Base-by-base conservation (phyloP, 257 asterid species). In the Penstemon davidsonii region DNA sequence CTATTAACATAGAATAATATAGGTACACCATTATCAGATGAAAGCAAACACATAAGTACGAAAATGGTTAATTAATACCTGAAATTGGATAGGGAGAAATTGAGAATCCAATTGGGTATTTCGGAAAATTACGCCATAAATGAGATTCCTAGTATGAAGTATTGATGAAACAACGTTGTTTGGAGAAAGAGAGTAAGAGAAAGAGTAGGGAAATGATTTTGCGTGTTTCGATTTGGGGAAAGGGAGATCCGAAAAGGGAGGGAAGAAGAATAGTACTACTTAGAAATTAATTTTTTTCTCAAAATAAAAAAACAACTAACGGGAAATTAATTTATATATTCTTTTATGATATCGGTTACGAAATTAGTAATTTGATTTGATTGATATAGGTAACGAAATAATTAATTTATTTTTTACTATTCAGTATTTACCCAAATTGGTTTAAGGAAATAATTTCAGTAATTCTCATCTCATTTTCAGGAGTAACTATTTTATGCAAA, bases 161-260 rank as follows among this genome's bases (percentile, higher is more conserved):
- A 42, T 7, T 25, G 56, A 47, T 46, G 51, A 52, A 40, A 59
- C 64, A 38, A 47, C 51, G 18, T 15, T 62, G 51, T 55, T 19
- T 45, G 3, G 15, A 42, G 69, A 52, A 50, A 64, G 68, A 47
- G 69, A 49, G 69, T 33, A 67, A 65, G 55, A 64, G 69, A 64
- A 67, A 65, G 66, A 52, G 46, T 41, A 59, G 62, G 40, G 76
- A 65, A 63, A 62, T 62, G 47, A 62, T 68, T 43, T 57, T 74
- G 76, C 80, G 82, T 82, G 84, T 75, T 55, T 71, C 78, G 75
- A 72, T 82, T 78, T 76, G 81, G 86, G 75, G 72, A 75, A 78
- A 71, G 64, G 76, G 70, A 79, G 84, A 78, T 78, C 86, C 84
- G 80, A 76, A 78, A 78, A 62, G 74, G 76, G 78, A 67, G 86